Base-by-base conservation (phyloP, 352 stramenopile genomes). In the Pythium dissimile region DNA sequence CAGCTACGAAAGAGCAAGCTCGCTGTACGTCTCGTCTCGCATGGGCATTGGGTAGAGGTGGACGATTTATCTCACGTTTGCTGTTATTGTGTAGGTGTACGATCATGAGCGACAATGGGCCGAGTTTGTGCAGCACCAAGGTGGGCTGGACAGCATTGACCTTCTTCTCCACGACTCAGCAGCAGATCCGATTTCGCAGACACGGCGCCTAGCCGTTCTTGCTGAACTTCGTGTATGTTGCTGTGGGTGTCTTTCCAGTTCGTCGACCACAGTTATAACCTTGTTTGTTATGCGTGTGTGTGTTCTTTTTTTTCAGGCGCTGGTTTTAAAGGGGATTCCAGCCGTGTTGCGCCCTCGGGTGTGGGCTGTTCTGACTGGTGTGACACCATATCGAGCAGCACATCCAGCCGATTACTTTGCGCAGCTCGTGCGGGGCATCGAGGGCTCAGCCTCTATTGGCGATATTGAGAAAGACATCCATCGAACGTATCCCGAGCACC, bases 381-480 rank as follows among this genome's bases (percentile, higher is more conserved):
- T 78, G 12, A 62, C 38, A 1, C 49, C 46, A 43, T 83, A 84
- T 48, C 64, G 57, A n/a, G 46, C 21, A 7, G 39, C 42, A 8
- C 81, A 66, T 30, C 35, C 69, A 2, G 12, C 32, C 13, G 23
- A 56, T 10, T 80, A 86, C 38, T 86, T 79, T 24, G 6, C 43
- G 0, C 16, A 54, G n/a, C 52, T 77, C 7, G 38, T 75, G n/a
- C 18, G 34, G 1, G 30, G 59, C 16, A 59, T 54, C 12, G 65
- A 76, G 0, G 37, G 42, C 2, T 74, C 68, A 0, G 57, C 44
- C 49, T 78, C 67, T 8, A 46, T 82, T 24, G 57, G 62, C 8
- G 77, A 83, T 27, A 86, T 89, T 43, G 80, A 89, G 21, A 85
- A 85, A 30, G 80, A 89, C 38, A 58, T 89, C 26, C 64, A 59